phyloP scores from a whole-genome alignment of 768 basidiomycete species.

The Psilocybe tampanensis region DNA sequence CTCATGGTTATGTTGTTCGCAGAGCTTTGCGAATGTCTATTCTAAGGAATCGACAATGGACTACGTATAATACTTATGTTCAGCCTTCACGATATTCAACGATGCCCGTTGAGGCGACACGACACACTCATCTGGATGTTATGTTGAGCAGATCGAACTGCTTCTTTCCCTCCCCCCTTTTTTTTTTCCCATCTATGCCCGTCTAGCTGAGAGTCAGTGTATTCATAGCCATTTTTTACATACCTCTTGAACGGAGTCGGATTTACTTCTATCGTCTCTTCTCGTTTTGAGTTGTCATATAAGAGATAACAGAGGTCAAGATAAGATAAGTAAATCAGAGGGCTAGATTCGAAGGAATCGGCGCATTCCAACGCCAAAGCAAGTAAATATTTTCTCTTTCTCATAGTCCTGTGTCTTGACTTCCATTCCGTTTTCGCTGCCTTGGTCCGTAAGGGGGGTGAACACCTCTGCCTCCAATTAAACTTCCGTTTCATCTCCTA shows the following conservation, averaged over 20 bases:
- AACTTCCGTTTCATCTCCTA: too few relatives aligned
- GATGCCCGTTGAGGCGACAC: background rate
- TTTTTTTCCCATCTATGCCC: background rate
- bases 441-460: too few relatives aligned
- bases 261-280: background rate
- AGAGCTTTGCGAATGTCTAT: slow-evolving; percentile 80
- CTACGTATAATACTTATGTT: background rate
- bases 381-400: too few relatives aligned
- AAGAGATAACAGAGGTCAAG: too few relatives aligned
- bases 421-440: too few relatives aligned
- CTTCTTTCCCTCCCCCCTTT: background rate
- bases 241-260: slow-evolving; percentile 4
- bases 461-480: too few relatives aligned
- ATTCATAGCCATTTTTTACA: slow-evolving; percentile 7
- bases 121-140: background rate
- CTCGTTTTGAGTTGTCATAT: too few relatives aligned
- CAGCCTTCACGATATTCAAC: background rate
- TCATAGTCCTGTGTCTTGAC: too few relatives aligned
- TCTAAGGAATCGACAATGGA: slow-evolving; percentile 28
- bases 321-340: too few relatives aligned
- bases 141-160: background rate
- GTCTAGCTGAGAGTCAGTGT: background rate
- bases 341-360: too few relatives aligned
- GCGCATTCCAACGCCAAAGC: too few relatives aligned
- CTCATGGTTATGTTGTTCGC: too few relatives aligned